phyloP scores from a whole-genome alignment of 163 green algal species.

The Scenedesmus sp. region DNA sequence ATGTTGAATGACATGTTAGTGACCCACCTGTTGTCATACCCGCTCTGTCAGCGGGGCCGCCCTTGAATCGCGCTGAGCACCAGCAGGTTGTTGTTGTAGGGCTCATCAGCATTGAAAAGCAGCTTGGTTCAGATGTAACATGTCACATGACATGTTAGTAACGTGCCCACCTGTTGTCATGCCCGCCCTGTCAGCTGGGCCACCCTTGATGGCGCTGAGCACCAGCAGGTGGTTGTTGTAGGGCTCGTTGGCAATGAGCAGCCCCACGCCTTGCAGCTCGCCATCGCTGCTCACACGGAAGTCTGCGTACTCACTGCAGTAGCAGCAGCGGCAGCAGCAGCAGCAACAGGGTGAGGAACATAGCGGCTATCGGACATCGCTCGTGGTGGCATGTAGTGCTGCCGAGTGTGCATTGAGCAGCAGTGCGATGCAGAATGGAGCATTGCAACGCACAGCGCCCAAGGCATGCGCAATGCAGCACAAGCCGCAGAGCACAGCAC shows the following conservation, averaged over 20 bases:
- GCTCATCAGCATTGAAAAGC: neutral
- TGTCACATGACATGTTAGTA: neutral
- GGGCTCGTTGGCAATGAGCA: conserved; percentile 88
- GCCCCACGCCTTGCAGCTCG: conserved; percentile 92
- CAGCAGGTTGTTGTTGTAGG: neutral
- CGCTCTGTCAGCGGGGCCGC: conserved; percentile 79
- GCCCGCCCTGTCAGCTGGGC: conserved; percentile 75
- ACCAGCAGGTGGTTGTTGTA: conserved; percentile 73
- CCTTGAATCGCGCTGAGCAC: conserved; percentile 84
- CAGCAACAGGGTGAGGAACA: neutral
- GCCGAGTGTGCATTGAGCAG: neutral
- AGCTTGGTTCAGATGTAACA: neutral
- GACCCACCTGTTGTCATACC: neutral
- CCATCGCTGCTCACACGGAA: conserved; percentile 90
- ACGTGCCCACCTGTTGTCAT: neutral
- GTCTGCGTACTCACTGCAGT: conserved; percentile 85
- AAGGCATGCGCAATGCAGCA: too few relatives aligned
- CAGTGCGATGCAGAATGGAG: neutral
- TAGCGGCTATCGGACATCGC: neutral
- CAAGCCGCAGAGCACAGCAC: too few relatives aligned
- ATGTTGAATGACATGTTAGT: neutral
- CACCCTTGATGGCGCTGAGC: conserved; percentile 87
- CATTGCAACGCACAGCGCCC: too few relatives aligned
- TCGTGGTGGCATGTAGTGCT: too few relatives aligned
- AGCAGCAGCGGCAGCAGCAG: neutral